Conservation (phyloP, 1,284 basidiomycete genomes). For the Tilletia setariae region DNA sequence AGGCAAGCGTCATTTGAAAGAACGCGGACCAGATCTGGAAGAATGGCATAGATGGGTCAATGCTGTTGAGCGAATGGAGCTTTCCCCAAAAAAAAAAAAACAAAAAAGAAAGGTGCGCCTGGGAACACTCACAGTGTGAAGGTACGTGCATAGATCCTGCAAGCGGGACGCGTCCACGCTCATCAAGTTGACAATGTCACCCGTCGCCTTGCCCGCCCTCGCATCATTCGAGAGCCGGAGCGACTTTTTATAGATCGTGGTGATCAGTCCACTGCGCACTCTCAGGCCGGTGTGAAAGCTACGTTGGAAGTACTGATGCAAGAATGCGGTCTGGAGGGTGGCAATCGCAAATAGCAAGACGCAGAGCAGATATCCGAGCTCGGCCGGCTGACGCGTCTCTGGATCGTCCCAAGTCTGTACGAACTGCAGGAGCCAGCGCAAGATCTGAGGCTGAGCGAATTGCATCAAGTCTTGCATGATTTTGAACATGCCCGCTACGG, state of each 20-base stretch:
- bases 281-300: slow-evolving; percentile 85
- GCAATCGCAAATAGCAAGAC: slow-evolving; percentile 68
- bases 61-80: too few species aligned
- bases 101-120: slow-evolving; percentile 25
- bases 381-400: slow-evolving; percentile 18
- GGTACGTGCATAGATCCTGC: slow-evolving; percentile 80
- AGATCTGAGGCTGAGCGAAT: slow-evolving; percentile 84
- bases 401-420: slow-evolving; percentile 55
- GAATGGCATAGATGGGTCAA: slow-evolving; percentile 34
- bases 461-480: slow-evolving; percentile 72
- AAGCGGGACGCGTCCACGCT: slow-evolving; percentile 74
- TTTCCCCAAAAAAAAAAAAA: too few species aligned
- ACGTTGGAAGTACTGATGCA: slow-evolving; percentile 85
- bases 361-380: slow-evolving; percentile 55
- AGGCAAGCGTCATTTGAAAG: slow-evolving; percentile 73
- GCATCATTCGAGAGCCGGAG: slow-evolving; percentile 81
- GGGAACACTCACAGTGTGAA: slow-evolving; percentile 58
- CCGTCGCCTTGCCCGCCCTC: slow-evolving; percentile 69
- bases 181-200: slow-evolving; percentile 93
- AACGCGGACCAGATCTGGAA: slow-evolving; percentile 56
- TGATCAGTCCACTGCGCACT: slow-evolving; percentile 79
- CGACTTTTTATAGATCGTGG: slow-evolving; percentile 79
- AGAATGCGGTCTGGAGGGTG: slow-evolving; percentile 70
- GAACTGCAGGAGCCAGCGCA: slow-evolving; percentile 75
- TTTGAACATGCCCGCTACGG: slow-evolving; percentile 66